Conservation (phyloP, 768 basidiomycete genomes). For the Lyophyllum shimeji region DNA sequence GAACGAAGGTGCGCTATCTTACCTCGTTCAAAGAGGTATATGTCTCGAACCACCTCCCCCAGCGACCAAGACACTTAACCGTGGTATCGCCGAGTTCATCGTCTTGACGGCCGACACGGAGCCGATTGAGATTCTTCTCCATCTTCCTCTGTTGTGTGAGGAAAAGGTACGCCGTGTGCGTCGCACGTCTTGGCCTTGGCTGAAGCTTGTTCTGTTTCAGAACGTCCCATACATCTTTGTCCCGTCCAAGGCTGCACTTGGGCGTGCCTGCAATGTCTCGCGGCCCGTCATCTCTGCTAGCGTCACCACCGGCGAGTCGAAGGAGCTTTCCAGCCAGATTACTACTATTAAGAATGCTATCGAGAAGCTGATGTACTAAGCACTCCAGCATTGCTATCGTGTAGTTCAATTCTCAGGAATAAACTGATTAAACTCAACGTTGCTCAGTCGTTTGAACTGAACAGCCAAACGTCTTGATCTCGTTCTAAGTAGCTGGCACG, state of each 20-base stretch:
- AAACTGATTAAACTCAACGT: background rate
- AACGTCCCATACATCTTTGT: slow-evolving; percentile 97
- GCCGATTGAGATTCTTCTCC: slow-evolving; percentile 95
- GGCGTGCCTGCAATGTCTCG: slow-evolving; percentile 93
- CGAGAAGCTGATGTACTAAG: slow-evolving; percentile 60
- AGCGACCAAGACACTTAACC: slow-evolving; percentile 98
- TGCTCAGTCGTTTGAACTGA: background rate
- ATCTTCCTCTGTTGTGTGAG: slow-evolving; percentile 95
- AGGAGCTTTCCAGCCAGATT: slow-evolving; percentile 89
- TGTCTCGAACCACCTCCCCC: slow-evolving; percentile 11
- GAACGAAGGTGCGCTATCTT: slow-evolving; percentile 77
- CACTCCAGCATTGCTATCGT: background rate
- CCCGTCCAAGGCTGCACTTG: slow-evolving; percentile 92
- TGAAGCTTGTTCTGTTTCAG: slow-evolving; percentile 34
- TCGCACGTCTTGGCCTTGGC: background rate
- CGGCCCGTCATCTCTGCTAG: slow-evolving; percentile 94
- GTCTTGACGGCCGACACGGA: slow-evolving; percentile 96
- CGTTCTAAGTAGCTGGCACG: too few relatives aligned
- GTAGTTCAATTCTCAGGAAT: background rate
- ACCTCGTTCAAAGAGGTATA: background rate
- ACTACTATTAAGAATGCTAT: slow-evolving; percentile 79
- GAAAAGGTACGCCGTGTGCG: slow-evolving; percentile 72
- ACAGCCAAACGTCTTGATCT: too few relatives aligned
- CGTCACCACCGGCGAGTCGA: slow-evolving; percentile 94
- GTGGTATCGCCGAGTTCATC: slow-evolving; percentile 97